Conservation (phyloP, 306 rosid genomes). For the Cicer chorassanicum region DNA sequence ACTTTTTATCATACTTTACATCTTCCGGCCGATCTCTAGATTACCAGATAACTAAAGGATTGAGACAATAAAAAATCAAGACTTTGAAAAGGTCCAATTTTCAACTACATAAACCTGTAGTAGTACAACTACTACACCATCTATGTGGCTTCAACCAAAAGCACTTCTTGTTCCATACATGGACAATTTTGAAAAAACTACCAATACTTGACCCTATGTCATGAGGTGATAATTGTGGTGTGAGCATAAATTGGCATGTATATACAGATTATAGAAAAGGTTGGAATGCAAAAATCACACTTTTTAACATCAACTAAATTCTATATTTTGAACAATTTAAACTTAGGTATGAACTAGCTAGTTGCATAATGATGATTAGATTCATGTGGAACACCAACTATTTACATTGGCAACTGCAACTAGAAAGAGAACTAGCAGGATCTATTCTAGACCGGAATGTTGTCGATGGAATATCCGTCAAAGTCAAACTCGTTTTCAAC, state of each 20-base stretch:
- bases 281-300: constrained; percentile 87
- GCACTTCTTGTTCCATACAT: constrained; percentile 78
- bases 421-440: constrained; percentile 40
- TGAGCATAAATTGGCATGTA: constrained; percentile 86
- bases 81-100: no score
- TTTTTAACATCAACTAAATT: constrained; percentile 65
- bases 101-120: constrained; percentile 19
- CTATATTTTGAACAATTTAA: constrained; percentile 46
- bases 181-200: constrained; percentile 62
- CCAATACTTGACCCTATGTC: constrained; percentile 68
- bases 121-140: constrained; percentile 61
- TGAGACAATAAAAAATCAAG: no score
- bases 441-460: constrained; percentile 69
- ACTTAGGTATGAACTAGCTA: constrained; percentile 43
- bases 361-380: constrained; percentile 55
- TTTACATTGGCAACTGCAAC: constrained; percentile 64
- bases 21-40: no score
- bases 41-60: no score
- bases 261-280: constrained; percentile 71
- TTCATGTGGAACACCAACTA: constrained; percentile 56
- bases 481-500: constrained; percentile 78
- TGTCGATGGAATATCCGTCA: constrained; percentile 83
- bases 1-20: no score
- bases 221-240: constrained; percentile 91
- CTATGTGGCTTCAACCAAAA: constrained; percentile 80